Evolutionary conservation across 2,329 filamentous ascomycete genomes (phyloP), one percentile per base, ranked within the genome.

Genomic region (Colletotrichum theobromicola): DNA sequence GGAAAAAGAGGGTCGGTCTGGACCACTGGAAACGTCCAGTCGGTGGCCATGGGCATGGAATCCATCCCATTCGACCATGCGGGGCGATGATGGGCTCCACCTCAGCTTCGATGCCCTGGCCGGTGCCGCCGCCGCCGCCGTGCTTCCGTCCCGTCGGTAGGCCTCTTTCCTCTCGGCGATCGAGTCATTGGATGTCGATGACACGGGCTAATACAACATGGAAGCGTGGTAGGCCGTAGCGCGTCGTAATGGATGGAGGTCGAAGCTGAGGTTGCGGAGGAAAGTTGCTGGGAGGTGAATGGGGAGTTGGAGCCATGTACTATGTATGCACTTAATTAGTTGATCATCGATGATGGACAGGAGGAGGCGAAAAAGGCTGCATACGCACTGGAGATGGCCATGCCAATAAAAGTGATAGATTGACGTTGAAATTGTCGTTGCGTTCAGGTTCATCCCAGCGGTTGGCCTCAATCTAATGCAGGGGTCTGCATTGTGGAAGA

Each of bases 401-500:
- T 67, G 42, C 72, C 68, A 67, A 72, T 72, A 26, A 26, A 24
- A 58, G 34, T 50, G 24, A 50, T 50, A 46, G 63, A 72, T 67
- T 67, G 68, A 35, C 57, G 63, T 75, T 67, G 57, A 28, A 57
- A 35, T 72, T 67, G 68, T 34, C 57, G 34, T 67, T 57, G 32
- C 53, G 26, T 18, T 66, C 57, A 28, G 62, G 62, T 67, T 72
- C 68, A 72, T 74, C 68, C 72, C 68, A 67, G 62, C 62, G 57
- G 35, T 35, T 50, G 69, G 53, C 67, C 57, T 58, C 62, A 42
- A 35, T 63, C 68, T 72, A 75, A 75, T 72, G 72, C 72, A 75
- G 69, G 72, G 72, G 72, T 34, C 57, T 66, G 67, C 61, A 42
- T 42, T 34, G 21, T 7, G 24, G 67, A 63, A 58, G 24, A 26